Evolutionary conservation across 2,329 filamentous ascomycete genomes (phyloP).

Genomic region (Clonostachys rhizophaga): DNA sequence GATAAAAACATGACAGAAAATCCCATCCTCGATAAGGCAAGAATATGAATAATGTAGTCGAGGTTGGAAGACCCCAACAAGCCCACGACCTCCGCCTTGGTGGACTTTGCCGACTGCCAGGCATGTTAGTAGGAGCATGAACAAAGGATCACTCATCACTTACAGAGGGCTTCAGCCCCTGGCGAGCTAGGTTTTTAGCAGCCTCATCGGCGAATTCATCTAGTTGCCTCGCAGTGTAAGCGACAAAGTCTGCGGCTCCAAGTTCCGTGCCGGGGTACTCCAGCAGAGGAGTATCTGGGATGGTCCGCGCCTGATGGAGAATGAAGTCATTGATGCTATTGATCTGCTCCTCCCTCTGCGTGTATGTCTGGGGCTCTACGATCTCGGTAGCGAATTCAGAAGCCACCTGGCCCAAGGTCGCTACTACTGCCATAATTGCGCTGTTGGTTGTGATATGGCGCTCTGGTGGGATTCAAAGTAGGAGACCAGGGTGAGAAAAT

Average conservation of each 20-base stretch:
- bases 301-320: slow-evolving; percentile 8
- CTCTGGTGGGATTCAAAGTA: no score
- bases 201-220: slow-evolving; percentile 14
- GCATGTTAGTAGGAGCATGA: background rate
- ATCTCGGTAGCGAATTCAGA: no score
- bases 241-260: slow-evolving; percentile 10
- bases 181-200: slow-evolving; percentile 5
- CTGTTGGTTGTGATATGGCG: no score
- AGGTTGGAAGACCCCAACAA: slow-evolving; percentile 47
- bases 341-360: slow-evolving; percentile 4
- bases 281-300: slow-evolving; percentile 12
- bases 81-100: slow-evolving; percentile 24
- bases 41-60: slow-evolving; percentile 45
- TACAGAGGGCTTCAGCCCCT: slow-evolving; percentile 7
- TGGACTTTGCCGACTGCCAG: background rate
- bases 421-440: no score
- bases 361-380: background rate
- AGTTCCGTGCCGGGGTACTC: slow-evolving; percentile 11
- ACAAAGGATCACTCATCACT: background rate
- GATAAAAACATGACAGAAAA: slow-evolving; percentile 29
- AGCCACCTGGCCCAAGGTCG: no score
- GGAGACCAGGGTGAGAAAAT: no score
- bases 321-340: slow-evolving; percentile 13
- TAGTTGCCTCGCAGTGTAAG: slow-evolving; percentile 13
- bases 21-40: slow-evolving; percentile 48